Percentiles rank a stretch among this genome's conserved stretches.
These are phyloP conservation scores for Amanita pseudoporphyria DNA, from an alignment of 768 basidiomycete genomes.

Conservation along the genomic window DNA sequence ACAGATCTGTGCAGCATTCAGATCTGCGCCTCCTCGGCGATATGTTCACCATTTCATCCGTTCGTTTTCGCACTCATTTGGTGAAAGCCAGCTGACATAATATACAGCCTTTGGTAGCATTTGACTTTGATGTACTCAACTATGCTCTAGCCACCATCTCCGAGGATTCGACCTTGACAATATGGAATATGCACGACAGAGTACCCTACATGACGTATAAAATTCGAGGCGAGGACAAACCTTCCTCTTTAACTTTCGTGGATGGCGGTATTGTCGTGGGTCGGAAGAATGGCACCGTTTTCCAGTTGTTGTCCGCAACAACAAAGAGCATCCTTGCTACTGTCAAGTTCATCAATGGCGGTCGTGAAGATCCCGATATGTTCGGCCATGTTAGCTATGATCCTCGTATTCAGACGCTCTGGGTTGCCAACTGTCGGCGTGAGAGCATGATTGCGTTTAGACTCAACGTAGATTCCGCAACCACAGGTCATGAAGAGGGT, in stretches of 20 bases:
- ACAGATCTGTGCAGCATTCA: slow-evolving; percentile 56
- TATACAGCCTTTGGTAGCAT: slow-evolving; percentile 63
- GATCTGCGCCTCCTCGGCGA: slow-evolving; percentile 64
- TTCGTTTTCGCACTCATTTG: slow-evolving; percentile 24
- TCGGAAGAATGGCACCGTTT: slow-evolving; percentile 74
- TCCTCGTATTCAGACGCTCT: slow-evolving; percentile 74
- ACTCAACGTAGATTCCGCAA: slow-evolving; percentile 56
- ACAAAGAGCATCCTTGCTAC: slow-evolving; percentile 68
- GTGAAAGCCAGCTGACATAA: slow-evolving; percentile 4
- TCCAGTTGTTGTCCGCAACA: slow-evolving; percentile 73
- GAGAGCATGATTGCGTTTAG: slow-evolving; percentile 79
- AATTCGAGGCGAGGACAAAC: slow-evolving; percentile 69
- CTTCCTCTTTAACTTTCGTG: slow-evolving; percentile 78
- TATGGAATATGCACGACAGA: slow-evolving; percentile 77
- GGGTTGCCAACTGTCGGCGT: slow-evolving; percentile 80
- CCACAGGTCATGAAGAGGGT: slow-evolving; percentile 50
- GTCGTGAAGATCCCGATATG: slow-evolving; percentile 72
- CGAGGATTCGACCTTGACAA: slow-evolving; percentile 69
- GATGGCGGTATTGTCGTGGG: slow-evolving; percentile 82
- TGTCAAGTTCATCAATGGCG: slow-evolving; percentile 65
- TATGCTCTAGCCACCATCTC: slow-evolving; percentile 75
- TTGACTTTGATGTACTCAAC: slow-evolving; percentile 76
- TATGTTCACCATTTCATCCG: slow-evolving; percentile 60
- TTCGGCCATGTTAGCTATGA: slow-evolving; percentile 86
- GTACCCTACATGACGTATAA: slow-evolving; percentile 67